phyloP scores from a whole-genome alignment of 139 green algal species.

The Ulvella scutata region DNA sequence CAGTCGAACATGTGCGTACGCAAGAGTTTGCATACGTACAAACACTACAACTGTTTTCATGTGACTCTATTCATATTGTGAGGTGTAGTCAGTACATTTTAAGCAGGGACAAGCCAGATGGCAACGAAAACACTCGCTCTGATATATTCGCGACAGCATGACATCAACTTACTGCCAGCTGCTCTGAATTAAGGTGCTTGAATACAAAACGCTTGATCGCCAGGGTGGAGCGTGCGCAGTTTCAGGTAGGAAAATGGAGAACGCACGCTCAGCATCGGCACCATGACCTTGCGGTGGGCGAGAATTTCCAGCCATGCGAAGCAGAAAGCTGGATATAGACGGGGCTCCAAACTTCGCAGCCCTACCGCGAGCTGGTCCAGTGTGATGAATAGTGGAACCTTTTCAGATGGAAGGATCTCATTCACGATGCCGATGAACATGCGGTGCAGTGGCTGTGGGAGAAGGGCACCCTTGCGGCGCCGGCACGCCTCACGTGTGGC shows the following conservation, averaged over 20 bases:
- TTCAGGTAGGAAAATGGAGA: constrained; percentile 44
- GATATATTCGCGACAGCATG: too few relatives aligned
- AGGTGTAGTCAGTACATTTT: too few relatives aligned
- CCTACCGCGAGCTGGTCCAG: constrained; percentile 13
- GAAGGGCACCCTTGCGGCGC: neutral
- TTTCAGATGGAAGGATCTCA: constrained; percentile 43
- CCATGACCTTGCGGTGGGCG: constrained; percentile 80
- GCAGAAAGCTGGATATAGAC: constrained; percentile 79
- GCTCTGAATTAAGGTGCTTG: too few relatives aligned
- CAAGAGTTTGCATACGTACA: too few relatives aligned
- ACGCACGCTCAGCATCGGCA: constrained; percentile 60
- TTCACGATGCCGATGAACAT: constrained; percentile 67
- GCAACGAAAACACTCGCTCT: too few relatives aligned
- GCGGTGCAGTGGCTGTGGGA: constrained; percentile 30
- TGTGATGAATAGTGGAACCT: neutral
- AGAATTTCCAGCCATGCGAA: constrained; percentile 94
- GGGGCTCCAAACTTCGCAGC: constrained; percentile 61
- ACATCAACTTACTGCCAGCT: too few relatives aligned
- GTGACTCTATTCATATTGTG: too few relatives aligned
- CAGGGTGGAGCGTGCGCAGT: too few relatives aligned
- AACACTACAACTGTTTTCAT: too few relatives aligned
- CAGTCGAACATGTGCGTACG: constrained; percentile 64
- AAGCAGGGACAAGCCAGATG: too few relatives aligned
- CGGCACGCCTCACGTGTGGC: neutral
- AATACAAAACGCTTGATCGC: too few relatives aligned